phyloP scores from a whole-genome alignment of 768 basidiomycete genomes.

The Lentinus tigrinus region DNA sequence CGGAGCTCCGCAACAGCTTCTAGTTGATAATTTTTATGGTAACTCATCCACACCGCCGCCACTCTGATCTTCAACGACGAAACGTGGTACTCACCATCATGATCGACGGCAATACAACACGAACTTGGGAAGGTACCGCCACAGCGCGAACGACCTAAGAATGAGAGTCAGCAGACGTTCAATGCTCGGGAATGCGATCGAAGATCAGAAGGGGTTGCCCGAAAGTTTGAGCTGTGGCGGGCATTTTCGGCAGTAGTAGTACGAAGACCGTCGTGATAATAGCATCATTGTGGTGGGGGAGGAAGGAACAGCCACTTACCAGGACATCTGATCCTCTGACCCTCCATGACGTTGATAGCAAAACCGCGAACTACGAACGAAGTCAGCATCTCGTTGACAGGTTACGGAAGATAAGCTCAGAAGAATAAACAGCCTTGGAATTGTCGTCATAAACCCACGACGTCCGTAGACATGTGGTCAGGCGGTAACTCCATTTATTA shows the following conservation, averaged over 20 bases:
- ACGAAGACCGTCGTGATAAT: conserved; percentile 94
- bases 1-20: conserved; percentile 85
- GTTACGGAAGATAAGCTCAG: conserved; percentile 43
- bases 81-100: conserved; percentile 1
- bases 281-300: conserved; percentile 60
- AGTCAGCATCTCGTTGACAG: neutral
- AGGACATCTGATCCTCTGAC: too few species aligned
- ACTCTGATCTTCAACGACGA: neutral
- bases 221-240: conserved; percentile 87
- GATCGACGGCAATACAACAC: too few species aligned
- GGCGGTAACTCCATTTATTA: conserved; percentile 85
- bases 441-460: conserved; percentile 59
- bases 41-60: conserved; percentile 39
- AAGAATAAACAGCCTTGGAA: conserved; percentile 79
- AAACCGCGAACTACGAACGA: neutral
- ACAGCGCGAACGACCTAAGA: too few species aligned
- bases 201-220: conserved; percentile 78
- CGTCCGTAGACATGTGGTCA: conserved; percentile 46
- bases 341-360: too few species aligned
- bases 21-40: conserved; percentile 69
- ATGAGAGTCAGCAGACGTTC: neutral
- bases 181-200: conserved; percentile 4
- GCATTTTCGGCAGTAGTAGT: conserved; percentile 80
- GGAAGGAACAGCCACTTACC: neutral
- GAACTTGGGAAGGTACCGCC: too few species aligned